Percentiles rank a stretch among this genome's conserved stretches.
These are phyloP conservation scores for Tulasnella sp. DNA, from an alignment of 768 basidiomycete species.

Conservation along the genomic window DNA sequence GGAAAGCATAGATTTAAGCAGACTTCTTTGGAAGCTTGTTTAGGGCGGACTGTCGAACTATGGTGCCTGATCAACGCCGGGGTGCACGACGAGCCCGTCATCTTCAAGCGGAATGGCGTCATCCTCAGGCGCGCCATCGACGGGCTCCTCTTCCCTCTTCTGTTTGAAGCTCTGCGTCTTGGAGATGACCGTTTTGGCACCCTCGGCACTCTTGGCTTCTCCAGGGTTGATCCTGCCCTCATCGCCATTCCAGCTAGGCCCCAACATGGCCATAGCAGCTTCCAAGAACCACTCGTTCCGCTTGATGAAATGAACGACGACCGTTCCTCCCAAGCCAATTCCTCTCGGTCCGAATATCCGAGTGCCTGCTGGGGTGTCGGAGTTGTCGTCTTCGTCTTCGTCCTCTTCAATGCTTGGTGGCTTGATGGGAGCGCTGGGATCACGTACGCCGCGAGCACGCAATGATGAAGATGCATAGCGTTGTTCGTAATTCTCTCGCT, in stretches of 20 bases:
- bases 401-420: conserved; percentile 58
- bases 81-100: neutral
- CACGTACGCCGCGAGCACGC: conserved; percentile 20
- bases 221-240: conserved; percentile 6
- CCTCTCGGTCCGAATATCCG: conserved; percentile 10
- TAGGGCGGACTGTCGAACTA: neutral
- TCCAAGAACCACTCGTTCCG: conserved; percentile 95
- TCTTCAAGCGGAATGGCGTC: neutral
- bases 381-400: conserved; percentile 55
- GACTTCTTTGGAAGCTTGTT: neutral
- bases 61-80: neutral
- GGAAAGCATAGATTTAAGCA: neutral
- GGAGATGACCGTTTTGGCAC: neutral
- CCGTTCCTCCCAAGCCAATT: conserved; percentile 70
- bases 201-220: neutral
- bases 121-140: neutral
- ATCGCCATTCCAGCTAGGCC: conserved; percentile 5
- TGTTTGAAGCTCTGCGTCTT: conserved; percentile 15
- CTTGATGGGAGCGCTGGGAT: conserved; percentile 47
- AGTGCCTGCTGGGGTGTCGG: conserved; percentile 32
- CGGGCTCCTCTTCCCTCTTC: neutral
- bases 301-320: conserved; percentile 97
- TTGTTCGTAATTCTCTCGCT: conserved; percentile 32
- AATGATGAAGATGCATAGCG: conserved; percentile 23
- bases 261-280: conserved; percentile 82